These are phyloP conservation scores for Kodamaea sp. DNA, from an alignment of 1,139 yeast species.

Conservation along the genomic window DNA sequence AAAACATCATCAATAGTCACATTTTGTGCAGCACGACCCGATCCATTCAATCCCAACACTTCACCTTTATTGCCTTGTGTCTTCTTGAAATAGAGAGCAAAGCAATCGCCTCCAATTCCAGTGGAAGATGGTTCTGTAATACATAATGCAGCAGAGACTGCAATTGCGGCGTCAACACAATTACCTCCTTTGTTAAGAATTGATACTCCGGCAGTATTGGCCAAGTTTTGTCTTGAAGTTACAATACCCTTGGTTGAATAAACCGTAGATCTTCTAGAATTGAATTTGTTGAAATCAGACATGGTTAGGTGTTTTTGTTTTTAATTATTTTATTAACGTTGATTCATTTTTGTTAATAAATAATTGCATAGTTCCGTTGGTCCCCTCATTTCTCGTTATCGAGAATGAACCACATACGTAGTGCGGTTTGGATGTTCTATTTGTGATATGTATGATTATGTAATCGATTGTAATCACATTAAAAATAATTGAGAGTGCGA, in stretches of 20 bases:
- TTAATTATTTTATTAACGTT: not conserved
- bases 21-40: slow-evolving; percentile 64
- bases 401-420: too few relatives aligned
- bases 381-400: too few relatives aligned
- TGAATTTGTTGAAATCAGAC: slow-evolving; percentile 26
- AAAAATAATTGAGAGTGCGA: too few relatives aligned
- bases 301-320: slow-evolving; percentile 1
- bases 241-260: slow-evolving; percentile 75
- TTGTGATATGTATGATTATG: too few relatives aligned
- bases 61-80: slow-evolving; percentile 28
- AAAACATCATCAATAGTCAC: slow-evolving; percentile 49
- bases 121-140: slow-evolving; percentile 75
- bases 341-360: not conserved
- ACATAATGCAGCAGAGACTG: slow-evolving; percentile 70
- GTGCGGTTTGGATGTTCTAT: too few relatives aligned
- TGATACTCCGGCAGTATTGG: slow-evolving; percentile 69
- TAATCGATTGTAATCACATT: too few relatives aligned
- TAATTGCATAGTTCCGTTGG: too few relatives aligned
- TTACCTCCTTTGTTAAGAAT: slow-evolving; percentile 72
- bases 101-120: slow-evolving; percentile 83
- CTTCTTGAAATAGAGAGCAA: slow-evolving; percentile 58
- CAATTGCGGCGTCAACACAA: slow-evolving; percentile 79
- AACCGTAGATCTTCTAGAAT: slow-evolving; percentile 72
- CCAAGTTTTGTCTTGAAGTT: slow-evolving; percentile 72
- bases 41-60: slow-evolving; percentile 70